Evolutionary conservation across 2,329 filamentous ascomycete species (phyloP), one percentile per base, ranked within the genome.

Genomic region (Bipolaris bicolor): DNA sequence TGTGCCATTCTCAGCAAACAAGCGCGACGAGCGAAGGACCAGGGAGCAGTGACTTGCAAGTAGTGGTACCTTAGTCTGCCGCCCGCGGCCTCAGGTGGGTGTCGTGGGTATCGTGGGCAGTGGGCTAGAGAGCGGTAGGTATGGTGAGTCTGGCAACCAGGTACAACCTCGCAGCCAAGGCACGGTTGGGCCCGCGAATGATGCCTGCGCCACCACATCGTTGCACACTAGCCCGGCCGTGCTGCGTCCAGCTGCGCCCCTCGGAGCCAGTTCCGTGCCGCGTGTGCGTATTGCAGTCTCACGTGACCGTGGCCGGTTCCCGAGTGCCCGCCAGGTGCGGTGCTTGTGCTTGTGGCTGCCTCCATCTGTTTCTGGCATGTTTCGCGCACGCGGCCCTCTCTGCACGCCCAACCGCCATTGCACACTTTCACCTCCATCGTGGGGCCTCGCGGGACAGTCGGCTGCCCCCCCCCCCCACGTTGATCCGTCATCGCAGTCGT

Each of bases 241-340:
- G 18, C 22, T 10, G 6, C 10, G 31, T 33, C 46, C 52, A 55
- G 41, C n/a, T 7, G 16, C 31, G 13, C 43, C 34, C 33, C 15
- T 26, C 54, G 54, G 54, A 53, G 36, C 6, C n/a, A 5, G n/a
- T 26, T 57, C 54, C 54, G 54, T 52, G 49, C 54, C 54, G 49
- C 31, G 40, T 24, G 20, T 24, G 4, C 6, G 22, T 24, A 1
- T 48, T 26, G 26, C 46, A 16, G 18, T 18, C 29, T 43, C 54
- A 56, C 49, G 48, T 52, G 54, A 56, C 29, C 29, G 3, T 18
- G 37, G 29, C 54, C 54, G 54, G 43, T 33, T 36, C 52, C 49
- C 50, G 44, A 57, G 44, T n/a, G 49, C 44, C 49, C 22, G 16
- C 7, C 43, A 43, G 16, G 18, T 49, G n/a, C n/a, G n/a, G n/a